phyloP scores from a whole-genome alignment of 2,329 filamentous ascomycete species.

The Blastomyces silverae region DNA sequence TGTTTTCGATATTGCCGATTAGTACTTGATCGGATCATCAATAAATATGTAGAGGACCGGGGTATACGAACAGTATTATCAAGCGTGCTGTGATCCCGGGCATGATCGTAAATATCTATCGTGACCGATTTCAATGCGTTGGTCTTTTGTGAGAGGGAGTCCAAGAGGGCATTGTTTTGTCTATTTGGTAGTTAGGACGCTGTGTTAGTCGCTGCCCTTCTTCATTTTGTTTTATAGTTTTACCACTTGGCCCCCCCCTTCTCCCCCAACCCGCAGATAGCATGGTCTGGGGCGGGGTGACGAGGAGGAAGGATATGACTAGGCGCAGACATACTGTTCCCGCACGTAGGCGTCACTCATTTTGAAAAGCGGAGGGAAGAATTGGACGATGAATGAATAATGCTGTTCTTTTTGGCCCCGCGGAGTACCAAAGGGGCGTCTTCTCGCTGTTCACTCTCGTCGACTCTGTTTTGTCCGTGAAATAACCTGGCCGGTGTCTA shows the following conservation, averaged over 20 bases:
- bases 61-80: slow-evolving; percentile 65
- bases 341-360: slow-evolving; percentile 76
- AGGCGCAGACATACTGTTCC: slow-evolving; percentile 49
- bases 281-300: background rate
- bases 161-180: slow-evolving; percentile 92
- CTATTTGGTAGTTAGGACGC: slow-evolving; percentile 31
- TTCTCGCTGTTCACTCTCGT: background rate
- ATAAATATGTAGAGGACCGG: slow-evolving; percentile 7
- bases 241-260: background rate
- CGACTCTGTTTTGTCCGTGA: background rate
- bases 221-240: background rate
- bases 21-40: slow-evolving; percentile 3
- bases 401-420: background rate
- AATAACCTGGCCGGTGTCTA: background rate
- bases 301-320: slow-evolving; percentile 10
- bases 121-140: slow-evolving; percentile 88
- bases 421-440: no score
- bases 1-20: background rate
- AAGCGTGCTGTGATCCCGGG: slow-evolving; percentile 77
- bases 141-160: slow-evolving; percentile 85
- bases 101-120: slow-evolving; percentile 96
- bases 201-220: background rate
- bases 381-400: background rate
- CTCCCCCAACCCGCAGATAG: background rate
- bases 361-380: slow-evolving; percentile 19